Base-by-base conservation (phyloP, 176 grass and related monocot genomes). In the Panicum miliaceum region DNA sequence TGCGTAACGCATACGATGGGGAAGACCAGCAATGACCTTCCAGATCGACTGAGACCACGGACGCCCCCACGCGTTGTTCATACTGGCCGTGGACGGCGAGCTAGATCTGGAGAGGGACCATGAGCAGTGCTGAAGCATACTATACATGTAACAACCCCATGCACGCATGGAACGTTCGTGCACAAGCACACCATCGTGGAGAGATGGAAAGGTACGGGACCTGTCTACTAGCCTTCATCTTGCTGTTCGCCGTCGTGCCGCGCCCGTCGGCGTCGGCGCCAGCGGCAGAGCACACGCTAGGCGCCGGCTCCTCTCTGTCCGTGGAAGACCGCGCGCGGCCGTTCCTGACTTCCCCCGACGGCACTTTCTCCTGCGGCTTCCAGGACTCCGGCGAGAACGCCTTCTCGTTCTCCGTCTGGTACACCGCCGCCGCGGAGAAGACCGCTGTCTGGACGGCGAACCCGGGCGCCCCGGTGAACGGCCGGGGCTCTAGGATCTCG, bases 401-500 rank as follows among this genome's bases (percentile, higher is more conserved):
- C 29, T 92, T 88, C 84, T 26, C 70, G 37, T 93, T 93, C 71
- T 93, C 91, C 75, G 34, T 93, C 82, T 93, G 87, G 88, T 93
- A 80, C 77, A 64, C 85, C 40, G 37, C 62, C 43, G 45, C 48
- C 54, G 65, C 35, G 59, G 47, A 88, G 3, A 87, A 40, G 48
- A 75, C 91, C 12, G 32, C 84, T 59, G 82, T 86, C 60, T 93
- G 91, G 91, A 86, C 85, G 26, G 88, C 85, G 25, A 90, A 86
- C 74, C 82, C 64, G 11, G 78, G 81, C 62, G 41, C 22, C 29
- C 88, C 71, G 0, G 91, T 93, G 36, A 93, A 90, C 50, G 88
- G 91, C 16, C 61, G 76, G 15, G 3, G 37, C 9, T 92, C 91
- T 8, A 80, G 19, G 58, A 48, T 92, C 14, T 81, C 69, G 26